Percentiles rank a stretch among this genome's conserved stretches.
phyloP scores from a whole-genome alignment of 2,329 filamentous ascomycete species.

The Mycosphaerella arachidis region DNA sequence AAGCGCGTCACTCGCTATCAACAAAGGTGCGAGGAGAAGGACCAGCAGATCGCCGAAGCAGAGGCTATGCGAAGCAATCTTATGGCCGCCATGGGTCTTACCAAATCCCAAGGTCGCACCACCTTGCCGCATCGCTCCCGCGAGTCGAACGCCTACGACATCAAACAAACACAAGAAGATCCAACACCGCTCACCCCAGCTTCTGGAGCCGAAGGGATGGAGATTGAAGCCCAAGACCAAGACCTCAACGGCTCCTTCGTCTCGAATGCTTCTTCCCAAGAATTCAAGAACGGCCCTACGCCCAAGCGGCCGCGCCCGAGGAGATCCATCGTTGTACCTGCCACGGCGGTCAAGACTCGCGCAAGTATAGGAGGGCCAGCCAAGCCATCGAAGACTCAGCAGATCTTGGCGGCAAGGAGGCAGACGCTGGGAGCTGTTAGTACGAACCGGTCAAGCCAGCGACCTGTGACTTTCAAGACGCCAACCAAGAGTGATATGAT shows the following conservation, averaged over 20 bases:
- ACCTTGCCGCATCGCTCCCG: conserved; percentile 21
- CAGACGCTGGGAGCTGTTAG: conserved; percentile 25
- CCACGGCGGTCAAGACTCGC: conserved; percentile 25
- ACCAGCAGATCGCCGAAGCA: conserved; percentile 36
- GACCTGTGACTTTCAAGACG: conserved; percentile 16
- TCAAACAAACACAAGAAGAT: conserved; percentile 10
- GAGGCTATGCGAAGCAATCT: conserved; percentile 36
- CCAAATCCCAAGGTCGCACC: conserved; percentile 5
- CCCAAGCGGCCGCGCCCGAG: conserved; percentile 37
- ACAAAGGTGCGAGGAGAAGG: conserved; percentile 32
- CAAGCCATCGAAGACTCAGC: neutral
- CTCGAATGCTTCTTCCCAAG: conserved; percentile 28
- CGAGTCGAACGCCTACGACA: conserved; percentile 6
- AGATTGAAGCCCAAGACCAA: conserved; percentile 14
- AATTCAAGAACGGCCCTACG: conserved; percentile 31
- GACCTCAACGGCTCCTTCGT: conserved; percentile 21
- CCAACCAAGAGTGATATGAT: conserved; percentile 19
- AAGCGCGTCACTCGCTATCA: conserved; percentile 30
- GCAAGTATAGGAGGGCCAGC: conserved; percentile 17
- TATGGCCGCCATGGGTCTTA: conserved; percentile 36
- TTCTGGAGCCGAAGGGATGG: conserved; percentile 10
- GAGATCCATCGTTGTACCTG: conserved; percentile 14
- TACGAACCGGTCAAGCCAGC: conserved; percentile 25
- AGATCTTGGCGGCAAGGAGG: conserved; percentile 13
- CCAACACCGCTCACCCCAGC: conserved; percentile 14